Conservation (phyloP, 2,329 filamentous ascomycete species). For the Thielaviopsis euricoi region DNA sequence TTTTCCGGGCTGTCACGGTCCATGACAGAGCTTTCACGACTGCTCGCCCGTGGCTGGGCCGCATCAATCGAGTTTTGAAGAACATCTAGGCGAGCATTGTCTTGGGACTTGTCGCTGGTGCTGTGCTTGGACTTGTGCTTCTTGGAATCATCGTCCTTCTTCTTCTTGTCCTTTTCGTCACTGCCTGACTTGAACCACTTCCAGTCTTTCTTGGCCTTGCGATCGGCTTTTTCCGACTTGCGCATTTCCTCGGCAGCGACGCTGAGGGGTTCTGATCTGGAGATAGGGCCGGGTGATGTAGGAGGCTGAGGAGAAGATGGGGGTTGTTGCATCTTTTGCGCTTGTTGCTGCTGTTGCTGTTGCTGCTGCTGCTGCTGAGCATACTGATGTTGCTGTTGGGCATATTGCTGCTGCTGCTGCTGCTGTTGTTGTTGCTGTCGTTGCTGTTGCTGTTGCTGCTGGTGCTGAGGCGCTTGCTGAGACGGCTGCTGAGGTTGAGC, state of each 20-base stretch:
- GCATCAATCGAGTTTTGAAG: constrained; percentile 76
- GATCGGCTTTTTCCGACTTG: constrained; percentile 54
- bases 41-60: constrained; percentile 31
- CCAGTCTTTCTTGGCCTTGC: constrained; percentile 36
- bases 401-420: not conserved
- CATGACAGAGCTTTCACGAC: constrained; percentile 68
- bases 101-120: constrained; percentile 40
- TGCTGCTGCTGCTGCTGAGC: not conserved
- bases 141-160: constrained; percentile 44
- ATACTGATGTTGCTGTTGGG: not conserved
- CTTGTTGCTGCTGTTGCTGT: constrained; percentile 10
- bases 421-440: not conserved
- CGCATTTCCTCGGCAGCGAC: constrained; percentile 53
- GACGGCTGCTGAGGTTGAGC: not conserved
- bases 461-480: not conserved
- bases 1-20: constrained; percentile 59
- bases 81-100: constrained; percentile 70
- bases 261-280: constrained; percentile 58
- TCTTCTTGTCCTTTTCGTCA: constrained; percentile 53
- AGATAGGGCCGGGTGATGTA: constrained; percentile 48
- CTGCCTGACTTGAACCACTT: constrained; percentile 64
- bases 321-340: constrained; percentile 4
- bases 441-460: not conserved
- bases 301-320: constrained; percentile 29
- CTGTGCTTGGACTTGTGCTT: constrained; percentile 46